Conservation (phyloP, 495 filamentous ascomycete species). For the Podospora australis region DNA sequence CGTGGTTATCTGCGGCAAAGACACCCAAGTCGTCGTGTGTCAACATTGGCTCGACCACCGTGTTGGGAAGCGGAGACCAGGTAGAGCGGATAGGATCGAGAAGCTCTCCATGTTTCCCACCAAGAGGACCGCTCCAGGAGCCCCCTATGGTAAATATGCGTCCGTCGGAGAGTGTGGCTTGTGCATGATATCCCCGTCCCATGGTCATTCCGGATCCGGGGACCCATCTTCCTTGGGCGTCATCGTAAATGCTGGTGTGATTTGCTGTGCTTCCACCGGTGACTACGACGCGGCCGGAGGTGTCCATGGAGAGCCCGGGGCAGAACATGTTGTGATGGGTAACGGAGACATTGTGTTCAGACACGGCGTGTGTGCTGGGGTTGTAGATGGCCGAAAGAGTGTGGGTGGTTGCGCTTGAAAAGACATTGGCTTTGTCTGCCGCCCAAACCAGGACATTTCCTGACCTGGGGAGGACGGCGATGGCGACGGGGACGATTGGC, state of each 20-base stretch:
- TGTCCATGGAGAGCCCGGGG: conserved; percentile 48
- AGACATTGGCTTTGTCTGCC: background rate
- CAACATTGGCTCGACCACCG: conserved; percentile 32
- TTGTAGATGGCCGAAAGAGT: conserved; percentile 42
- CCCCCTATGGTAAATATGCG: conserved; percentile 55
- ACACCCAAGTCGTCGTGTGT: conserved; percentile 42
- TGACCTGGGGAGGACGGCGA: background rate
- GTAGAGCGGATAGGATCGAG: conserved; percentile 9
- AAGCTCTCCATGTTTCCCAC: background rate
- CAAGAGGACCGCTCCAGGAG: conserved; percentile 43
- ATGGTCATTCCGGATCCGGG: conserved; percentile 37
- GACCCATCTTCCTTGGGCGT: conserved; percentile 16
- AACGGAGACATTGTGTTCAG: conserved; percentile 37
- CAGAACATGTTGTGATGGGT: conserved; percentile 55
- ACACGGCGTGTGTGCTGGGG: conserved; percentile 25
- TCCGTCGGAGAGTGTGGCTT: conserved; percentile 47
- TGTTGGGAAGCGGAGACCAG: background rate
- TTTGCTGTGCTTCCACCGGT: conserved; percentile 21
- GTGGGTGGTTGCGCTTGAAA: conserved; percentile 18
- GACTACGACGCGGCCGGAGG: conserved; percentile 44
- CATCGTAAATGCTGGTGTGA: conserved; percentile 19
- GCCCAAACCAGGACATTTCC: conserved; percentile 1
- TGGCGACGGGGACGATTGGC: background rate
- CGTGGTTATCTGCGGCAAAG: conserved; percentile 51
- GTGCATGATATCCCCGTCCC: conserved; percentile 51